Conservation (phyloP, 139 green algal genomes). For the Chlamydomonas sp. region DNA sequence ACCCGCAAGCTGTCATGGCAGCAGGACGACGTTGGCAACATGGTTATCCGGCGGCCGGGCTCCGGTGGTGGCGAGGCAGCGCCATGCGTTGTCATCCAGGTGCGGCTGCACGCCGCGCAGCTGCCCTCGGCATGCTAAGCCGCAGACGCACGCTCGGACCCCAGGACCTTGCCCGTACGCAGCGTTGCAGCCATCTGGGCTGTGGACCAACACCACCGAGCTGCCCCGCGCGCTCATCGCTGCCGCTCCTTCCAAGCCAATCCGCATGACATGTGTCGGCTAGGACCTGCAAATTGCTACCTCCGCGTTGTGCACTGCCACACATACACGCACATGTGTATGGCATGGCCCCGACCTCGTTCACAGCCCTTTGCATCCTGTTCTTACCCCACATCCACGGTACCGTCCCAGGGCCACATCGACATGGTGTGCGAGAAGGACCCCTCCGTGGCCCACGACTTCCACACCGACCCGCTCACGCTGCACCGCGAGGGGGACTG, state of each 20-base stretch:
- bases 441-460: constrained; percentile 64
- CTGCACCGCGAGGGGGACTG: constrained; percentile 69
- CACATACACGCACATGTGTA: background rate
- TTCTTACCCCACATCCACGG: background rate
- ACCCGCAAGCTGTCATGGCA: constrained; percentile 57
- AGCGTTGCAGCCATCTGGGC: background rate
- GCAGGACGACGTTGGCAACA: constrained; percentile 77
- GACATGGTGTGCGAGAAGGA: constrained; percentile 82
- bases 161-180: background rate
- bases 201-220: too few relatives aligned
- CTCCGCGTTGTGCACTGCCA: background rate
- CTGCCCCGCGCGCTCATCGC: too few relatives aligned
- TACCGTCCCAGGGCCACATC: constrained; percentile 61
- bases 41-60: constrained; percentile 50
- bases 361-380: background rate
- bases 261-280: background rate
- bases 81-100: constrained; percentile 75
- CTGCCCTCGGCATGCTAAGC: background rate
- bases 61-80: constrained; percentile 68
- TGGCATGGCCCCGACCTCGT: background rate
- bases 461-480: constrained; percentile 63
- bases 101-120: background rate
- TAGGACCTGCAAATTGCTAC: background rate
- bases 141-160: background rate
- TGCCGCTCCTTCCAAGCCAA: too few relatives aligned